These are phyloP conservation scores for Diutina sp. DNA, from an alignment of 1,139 yeast species.

Conservation along the genomic window DNA sequence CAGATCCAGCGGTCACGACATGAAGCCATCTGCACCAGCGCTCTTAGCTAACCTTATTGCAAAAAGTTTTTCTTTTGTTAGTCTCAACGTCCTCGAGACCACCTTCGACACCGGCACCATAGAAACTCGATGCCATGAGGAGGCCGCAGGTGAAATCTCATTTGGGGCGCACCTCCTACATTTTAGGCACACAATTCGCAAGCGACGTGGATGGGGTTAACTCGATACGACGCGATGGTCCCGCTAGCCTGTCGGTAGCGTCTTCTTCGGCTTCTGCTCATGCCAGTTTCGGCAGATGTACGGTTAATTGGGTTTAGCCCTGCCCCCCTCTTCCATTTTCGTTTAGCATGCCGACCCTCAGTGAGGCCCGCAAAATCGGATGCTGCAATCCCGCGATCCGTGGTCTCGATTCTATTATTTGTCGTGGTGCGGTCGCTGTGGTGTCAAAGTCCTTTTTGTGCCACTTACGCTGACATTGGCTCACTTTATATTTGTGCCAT, in stretches of 20 bases:
- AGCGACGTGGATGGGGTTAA: not conserved
- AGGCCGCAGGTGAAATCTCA: not conserved
- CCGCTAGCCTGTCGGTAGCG: not conserved
- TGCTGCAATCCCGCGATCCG: not conserved
- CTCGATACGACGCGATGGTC: not conserved
- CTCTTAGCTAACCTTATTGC: not conserved
- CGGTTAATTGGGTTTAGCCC: not conserved
- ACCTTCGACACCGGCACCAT: not conserved
- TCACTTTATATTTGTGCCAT: too few relatives aligned
- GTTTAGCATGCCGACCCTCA: not conserved
- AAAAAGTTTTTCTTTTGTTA: too few relatives aligned
- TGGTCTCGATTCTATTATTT: not conserved
- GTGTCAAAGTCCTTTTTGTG: too few relatives aligned
- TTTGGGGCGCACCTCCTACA: not conserved
- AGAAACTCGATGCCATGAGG: not conserved
- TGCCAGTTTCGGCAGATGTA: not conserved
- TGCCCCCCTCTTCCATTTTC: not conserved
- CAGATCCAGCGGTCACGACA: not conserved
- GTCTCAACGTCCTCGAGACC: too few relatives aligned
- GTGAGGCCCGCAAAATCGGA: not conserved
- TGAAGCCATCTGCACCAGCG: not conserved
- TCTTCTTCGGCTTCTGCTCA: not conserved
- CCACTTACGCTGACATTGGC: too few relatives aligned
- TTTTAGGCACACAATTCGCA: not conserved
- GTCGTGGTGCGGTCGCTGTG: not conserved